Evolutionary conservation across 2,329 filamentous ascomycete genomes (phyloP).

Genomic region (Botryosphaeria dothidea): DNA sequence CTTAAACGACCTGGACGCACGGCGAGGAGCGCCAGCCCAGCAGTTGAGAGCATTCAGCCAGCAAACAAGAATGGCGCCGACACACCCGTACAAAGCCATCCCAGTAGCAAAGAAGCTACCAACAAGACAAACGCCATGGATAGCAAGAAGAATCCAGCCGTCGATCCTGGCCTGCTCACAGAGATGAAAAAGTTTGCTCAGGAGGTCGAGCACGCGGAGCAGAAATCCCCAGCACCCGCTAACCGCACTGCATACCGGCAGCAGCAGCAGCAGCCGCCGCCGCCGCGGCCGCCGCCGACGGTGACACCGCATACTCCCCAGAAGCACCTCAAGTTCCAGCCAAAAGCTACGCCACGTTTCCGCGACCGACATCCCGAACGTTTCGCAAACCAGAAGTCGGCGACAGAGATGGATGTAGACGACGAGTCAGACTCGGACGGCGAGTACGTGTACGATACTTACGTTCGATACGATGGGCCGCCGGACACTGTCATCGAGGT

Average conservation of each 20-base stretch:
- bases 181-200: conserved; percentile 35
- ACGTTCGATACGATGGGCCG: conserved; percentile 50
- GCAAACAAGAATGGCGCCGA: background rate
- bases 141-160: conserved; percentile 21
- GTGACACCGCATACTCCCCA: conserved; percentile 21
- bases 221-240: conserved; percentile 6
- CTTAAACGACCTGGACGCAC: conserved; percentile 13
- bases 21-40: conserved; percentile 1
- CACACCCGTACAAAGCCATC: conserved; percentile 17
- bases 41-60: background rate
- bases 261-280: background rate
- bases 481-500: conserved; percentile 20
- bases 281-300: background rate
- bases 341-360: conserved; percentile 36
- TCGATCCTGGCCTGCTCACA: conserved; percentile 28
- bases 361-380: conserved; percentile 33
- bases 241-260: background rate
- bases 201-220: conserved; percentile 31
- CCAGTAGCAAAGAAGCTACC: background rate
- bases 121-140: background rate
- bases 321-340: conserved; percentile 33
- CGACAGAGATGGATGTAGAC: conserved; percentile 34
- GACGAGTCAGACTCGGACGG: conserved; percentile 45
- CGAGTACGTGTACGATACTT: conserved; percentile 64
- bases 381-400: background rate